phyloP scores from a whole-genome alignment of 116 monocot species.

The Thalassia testudinum region DNA sequence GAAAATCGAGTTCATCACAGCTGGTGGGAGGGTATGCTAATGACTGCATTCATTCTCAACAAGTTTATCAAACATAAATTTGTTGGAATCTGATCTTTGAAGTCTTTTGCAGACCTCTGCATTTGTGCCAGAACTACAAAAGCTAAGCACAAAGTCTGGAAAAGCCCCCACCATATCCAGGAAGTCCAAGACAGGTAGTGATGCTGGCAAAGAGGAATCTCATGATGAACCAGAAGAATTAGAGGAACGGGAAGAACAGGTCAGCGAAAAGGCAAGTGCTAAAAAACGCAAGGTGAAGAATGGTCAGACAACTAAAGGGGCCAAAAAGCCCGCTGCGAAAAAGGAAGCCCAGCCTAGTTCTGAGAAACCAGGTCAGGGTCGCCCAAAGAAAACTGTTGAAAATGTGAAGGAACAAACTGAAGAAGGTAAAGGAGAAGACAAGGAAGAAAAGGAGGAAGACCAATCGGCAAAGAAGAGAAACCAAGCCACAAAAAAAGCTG shows the following conservation, averaged over 20 bases:
- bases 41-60: no score
- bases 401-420: not conserved
- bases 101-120: constrained; percentile 55
- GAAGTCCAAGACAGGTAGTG: constrained; percentile 13
- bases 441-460: no score
- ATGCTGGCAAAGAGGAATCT: constrained; percentile 6
- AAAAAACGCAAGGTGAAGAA: not conserved
- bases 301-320: constrained; percentile 1
- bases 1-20: constrained; percentile 82
- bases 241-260: not conserved
- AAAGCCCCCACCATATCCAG: constrained; percentile 12
- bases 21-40: constrained; percentile 62
- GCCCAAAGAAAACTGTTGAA: not conserved
- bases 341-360: no score
- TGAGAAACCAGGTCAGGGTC: not conserved
- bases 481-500: no score
- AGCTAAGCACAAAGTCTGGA: constrained; percentile 27
- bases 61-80: no score
- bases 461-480: no score
- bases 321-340: not conserved
- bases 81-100: no score
- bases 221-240: not conserved
- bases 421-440: no score
- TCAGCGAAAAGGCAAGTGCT: not conserved
- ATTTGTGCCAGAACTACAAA: constrained; percentile 80